phyloP scores from a whole-genome alignment of 225 moss, liverwort and hornwort species.

The Straminergon stramineum region DNA sequence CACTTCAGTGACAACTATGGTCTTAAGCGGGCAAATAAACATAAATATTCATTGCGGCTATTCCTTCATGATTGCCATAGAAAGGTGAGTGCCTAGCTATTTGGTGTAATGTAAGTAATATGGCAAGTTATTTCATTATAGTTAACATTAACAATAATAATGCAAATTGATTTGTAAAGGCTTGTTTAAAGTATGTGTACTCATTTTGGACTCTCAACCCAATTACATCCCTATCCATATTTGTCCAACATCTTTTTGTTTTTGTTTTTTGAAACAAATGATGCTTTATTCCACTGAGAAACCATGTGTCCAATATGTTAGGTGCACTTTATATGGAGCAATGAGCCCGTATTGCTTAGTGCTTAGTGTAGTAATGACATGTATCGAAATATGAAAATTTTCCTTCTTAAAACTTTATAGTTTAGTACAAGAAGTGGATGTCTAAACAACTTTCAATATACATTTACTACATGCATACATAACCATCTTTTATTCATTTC shows the following conservation, averaged over 20 bases:
- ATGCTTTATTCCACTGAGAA: rapidly evolving
- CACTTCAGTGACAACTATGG: not conserved
- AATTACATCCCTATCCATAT: not conserved
- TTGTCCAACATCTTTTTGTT: not conserved
- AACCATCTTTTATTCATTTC: not conserved
- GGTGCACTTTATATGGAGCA: too few relatives aligned
- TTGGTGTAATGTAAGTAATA: not conserved
- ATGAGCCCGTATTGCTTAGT: rapidly evolving
- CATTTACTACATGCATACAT: not conserved
- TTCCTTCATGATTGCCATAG: slow-evolving; percentile 37
- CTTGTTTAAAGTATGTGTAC: not conserved
- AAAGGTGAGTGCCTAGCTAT: not conserved
- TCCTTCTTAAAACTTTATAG: not conserved
- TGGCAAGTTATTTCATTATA: not conserved
- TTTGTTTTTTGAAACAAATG: not conserved
- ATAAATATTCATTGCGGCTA: slow-evolving; percentile 36
- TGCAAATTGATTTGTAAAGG: not conserved
- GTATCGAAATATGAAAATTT: too few relatives aligned
- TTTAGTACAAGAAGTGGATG: not conserved
- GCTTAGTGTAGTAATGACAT: rapidly evolving
- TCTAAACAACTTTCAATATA: too few relatives aligned
- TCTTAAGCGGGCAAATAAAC: not conserved
- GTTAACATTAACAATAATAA: too few relatives aligned
- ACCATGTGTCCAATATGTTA: not conserved
- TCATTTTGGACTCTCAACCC: not conserved